Conservation (phyloP, 306 rosid species). For the Rubus idaeus region DNA sequence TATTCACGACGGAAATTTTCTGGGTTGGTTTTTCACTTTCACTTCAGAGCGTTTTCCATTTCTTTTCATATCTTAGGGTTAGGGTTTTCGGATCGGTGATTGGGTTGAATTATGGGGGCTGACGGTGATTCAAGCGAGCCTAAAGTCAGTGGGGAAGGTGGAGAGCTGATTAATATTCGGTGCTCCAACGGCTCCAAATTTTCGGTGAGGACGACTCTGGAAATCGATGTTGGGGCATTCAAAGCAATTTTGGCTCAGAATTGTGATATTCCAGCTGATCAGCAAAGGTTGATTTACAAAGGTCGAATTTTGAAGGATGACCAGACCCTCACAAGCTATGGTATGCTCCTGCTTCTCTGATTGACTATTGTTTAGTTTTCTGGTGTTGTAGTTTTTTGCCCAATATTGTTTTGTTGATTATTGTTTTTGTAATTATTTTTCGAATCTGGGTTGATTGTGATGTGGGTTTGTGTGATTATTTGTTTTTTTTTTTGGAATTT, state of each 20-base stretch:
- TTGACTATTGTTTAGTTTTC: neutral
- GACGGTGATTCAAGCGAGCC: constrained; percentile 48
- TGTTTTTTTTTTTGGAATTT: neutral
- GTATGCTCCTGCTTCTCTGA: neutral
- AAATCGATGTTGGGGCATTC: constrained; percentile 35
- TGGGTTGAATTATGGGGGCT: constrained; percentile 36
- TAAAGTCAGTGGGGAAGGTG: constrained; percentile 31
- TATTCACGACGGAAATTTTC: neutral
- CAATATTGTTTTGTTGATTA: neutral
- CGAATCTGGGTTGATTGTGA: constrained; percentile 10
- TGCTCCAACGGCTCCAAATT: constrained; percentile 50
- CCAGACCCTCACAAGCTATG: constrained; percentile 44
- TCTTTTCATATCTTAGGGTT: constrained; percentile 20
- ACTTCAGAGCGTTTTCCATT: neutral
- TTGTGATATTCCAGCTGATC: constrained; percentile 47
- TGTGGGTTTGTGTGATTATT: neutral
- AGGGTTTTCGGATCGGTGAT: constrained; percentile 27
- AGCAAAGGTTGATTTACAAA: constrained; percentile 53
- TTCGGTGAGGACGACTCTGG: constrained; percentile 32
- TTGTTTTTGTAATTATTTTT: constrained; percentile 2
- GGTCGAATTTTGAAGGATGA: constrained; percentile 60
- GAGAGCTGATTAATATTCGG: constrained; percentile 34
- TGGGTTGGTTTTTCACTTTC: constrained; percentile 2
- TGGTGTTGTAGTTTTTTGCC: neutral
- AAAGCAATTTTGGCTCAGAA: constrained; percentile 43